Percentiles rank a stretch among this genome's conserved stretches.
Conservation (phyloP, 1,139 yeast species). For the Saccharomyces uvarum region DNA sequence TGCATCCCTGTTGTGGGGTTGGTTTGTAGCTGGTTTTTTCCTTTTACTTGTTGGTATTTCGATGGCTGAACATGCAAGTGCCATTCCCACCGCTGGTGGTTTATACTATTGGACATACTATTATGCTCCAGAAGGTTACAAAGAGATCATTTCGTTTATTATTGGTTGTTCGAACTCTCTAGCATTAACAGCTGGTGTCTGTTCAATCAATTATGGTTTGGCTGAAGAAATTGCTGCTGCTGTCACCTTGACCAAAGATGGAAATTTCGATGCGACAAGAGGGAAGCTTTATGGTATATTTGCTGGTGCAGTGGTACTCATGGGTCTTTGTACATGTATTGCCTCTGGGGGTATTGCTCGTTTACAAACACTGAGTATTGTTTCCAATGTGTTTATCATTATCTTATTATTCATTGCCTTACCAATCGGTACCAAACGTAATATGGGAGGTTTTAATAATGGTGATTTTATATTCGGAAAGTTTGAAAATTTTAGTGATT, state of each 20-base stretch:
- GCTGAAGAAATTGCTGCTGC: constrained; percentile 48
- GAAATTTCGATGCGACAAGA: constrained; percentile 41
- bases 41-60: constrained; percentile 52
- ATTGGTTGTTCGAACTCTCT: constrained; percentile 55
- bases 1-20: constrained; percentile 62
- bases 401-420: constrained; percentile 57
- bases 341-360: constrained; percentile 48
- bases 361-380: constrained; percentile 54
- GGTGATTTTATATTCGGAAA: constrained; percentile 49
- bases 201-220: constrained; percentile 53
- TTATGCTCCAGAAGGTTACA: constrained; percentile 43
- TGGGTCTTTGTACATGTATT: constrained; percentile 41
- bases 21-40: constrained; percentile 55
- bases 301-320: constrained; percentile 43
- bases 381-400: constrained; percentile 48
- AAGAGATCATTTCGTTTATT: constrained; percentile 44
- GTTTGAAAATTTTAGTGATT: constrained; percentile 46
- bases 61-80: constrained; percentile 59
- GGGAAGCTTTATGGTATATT: constrained; percentile 49
- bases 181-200: constrained; percentile 50
- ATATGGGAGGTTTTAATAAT: constrained; percentile 32
- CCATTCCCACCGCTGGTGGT: constrained; percentile 72
- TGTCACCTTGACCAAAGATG: constrained; percentile 42
- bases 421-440: constrained; percentile 46
- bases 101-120: constrained; percentile 54